Evolutionary conservation across 1,284 basidiomycete genomes (phyloP), one percentile per base, ranked within the genome.

Genomic region (Earliella scabrosa): DNA sequence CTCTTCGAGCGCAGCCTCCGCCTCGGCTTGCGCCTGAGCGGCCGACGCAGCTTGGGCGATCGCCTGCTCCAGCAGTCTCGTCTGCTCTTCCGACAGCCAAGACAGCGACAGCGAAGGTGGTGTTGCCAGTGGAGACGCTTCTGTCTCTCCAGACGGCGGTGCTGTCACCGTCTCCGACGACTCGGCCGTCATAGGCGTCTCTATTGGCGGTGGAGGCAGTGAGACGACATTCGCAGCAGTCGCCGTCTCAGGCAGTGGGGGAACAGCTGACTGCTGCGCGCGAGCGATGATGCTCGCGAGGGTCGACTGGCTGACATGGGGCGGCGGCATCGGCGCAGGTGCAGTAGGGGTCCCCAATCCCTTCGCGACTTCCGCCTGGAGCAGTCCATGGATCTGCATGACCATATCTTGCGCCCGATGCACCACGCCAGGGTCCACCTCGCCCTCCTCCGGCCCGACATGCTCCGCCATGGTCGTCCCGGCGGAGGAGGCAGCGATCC

Each of bases 21-120:
- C 87, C 61, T 90, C 88, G 0, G 87, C 87, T 60, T 88, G 87
- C 11, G 86, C 85, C 61, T 88, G 87, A 1, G 87, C 88, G 31
- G 85, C 85, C 26, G 81, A 79, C 10, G 88, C 84, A 2, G 88
- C 87, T 64, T 78, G 86, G 21, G 85, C 83, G 46, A 90, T 87
- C 0, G 87, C 87, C 58, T 85, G 79, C 67, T 90, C 86, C 6
- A 90, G 72, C 59, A 86, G 70, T 59, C 76, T 80, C 5, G 85
- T 79, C 69, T 90, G 88, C 60, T 88, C 87, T 48, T 85, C 84
- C 1, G 87, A 87, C 39, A 89, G 72, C 39, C 86, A 86, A 54
- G 86, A 86, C 64, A 86, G 76, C 3, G 85, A 82, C 44, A 87
- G 63, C 4, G 61, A 27, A 2, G 59, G 54, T 8, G 59, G 57